These are phyloP conservation scores for Phytophthora megakarya DNA, from an alignment of 352 stramenopile genomes.

Conservation along the genomic window DNA sequence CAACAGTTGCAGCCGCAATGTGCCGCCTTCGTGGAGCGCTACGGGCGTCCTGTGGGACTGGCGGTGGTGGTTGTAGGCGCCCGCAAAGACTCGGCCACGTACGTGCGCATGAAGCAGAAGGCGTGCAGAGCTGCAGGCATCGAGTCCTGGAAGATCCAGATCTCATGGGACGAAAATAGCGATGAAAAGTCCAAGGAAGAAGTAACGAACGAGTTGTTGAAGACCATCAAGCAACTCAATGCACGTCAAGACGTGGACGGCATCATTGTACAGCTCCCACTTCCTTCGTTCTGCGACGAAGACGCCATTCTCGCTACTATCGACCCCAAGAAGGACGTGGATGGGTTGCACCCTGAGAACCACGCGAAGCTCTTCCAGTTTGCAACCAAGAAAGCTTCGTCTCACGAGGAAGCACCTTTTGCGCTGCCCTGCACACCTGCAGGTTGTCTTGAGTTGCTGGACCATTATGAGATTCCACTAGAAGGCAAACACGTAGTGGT, in stretches of 20 bases:
- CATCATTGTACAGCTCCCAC: slow-evolving; percentile 93
- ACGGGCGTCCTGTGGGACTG: slow-evolving; percentile 90
- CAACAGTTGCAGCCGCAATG: slow-evolving; percentile 84
- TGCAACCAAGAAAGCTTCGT: slow-evolving; percentile 47
- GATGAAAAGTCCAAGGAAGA: slow-evolving; percentile 9
- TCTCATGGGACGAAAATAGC: slow-evolving; percentile 37
- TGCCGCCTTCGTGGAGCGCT: slow-evolving; percentile 43
- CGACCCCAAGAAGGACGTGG: slow-evolving; percentile 95
- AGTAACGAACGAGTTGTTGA: slow-evolving; percentile 41
- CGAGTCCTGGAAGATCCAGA: slow-evolving; percentile 81
- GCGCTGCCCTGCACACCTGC: slow-evolving; percentile 96
- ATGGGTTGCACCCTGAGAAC: slow-evolving; percentile 98
- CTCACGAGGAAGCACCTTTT: slow-evolving; percentile 65
- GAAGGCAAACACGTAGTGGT: slow-evolving; percentile 97
- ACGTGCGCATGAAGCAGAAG: slow-evolving; percentile 99
- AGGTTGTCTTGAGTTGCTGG: slow-evolving; percentile 96
- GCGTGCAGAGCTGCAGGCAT: slow-evolving; percentile 95
- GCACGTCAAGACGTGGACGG: slow-evolving; percentile 71
- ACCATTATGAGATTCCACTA: slow-evolving; percentile 88
- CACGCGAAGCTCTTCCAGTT: slow-evolving; percentile 92
- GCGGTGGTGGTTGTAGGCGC: slow-evolving; percentile 97
- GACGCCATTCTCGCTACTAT: slow-evolving; percentile 92
- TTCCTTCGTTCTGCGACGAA: slow-evolving; percentile 93
- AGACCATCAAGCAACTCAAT: slow-evolving; percentile 72
- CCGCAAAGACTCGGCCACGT: slow-evolving; percentile 96